These are phyloP conservation scores for Tetrapyrgos nigripes DNA, from an alignment of 1,284 basidiomycete species.

Conservation along the genomic window DNA sequence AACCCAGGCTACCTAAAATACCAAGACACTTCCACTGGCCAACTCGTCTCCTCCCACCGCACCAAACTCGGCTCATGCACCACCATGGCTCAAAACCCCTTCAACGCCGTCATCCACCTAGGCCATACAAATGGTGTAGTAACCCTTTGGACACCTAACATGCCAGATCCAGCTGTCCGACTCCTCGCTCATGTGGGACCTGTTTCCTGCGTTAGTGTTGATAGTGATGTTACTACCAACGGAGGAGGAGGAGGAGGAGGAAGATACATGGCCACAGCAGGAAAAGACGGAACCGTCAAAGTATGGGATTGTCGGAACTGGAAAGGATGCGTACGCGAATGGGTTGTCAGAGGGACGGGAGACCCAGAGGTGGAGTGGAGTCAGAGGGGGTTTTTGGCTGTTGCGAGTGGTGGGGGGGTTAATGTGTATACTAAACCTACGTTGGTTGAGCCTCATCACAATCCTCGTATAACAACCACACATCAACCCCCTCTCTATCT, in stretches of 20 bases:
- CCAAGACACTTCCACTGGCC: slow-evolving; percentile 95
- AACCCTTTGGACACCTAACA: slow-evolving; percentile 96
- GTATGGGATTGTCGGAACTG: slow-evolving; percentile 97
- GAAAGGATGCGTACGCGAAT: slow-evolving; percentile 86
- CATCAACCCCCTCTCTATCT: slow-evolving; percentile 81
- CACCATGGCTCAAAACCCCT: slow-evolving; percentile 90
- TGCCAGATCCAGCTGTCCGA: slow-evolving; percentile 90
- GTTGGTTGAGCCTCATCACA: slow-evolving; percentile 61
- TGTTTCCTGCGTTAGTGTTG: slow-evolving; percentile 82
- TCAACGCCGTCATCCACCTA: slow-evolving; percentile 93
- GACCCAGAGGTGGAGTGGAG: slow-evolving; percentile 77
- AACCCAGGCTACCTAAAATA: slow-evolving; percentile 94
- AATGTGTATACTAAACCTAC: slow-evolving; percentile 80
- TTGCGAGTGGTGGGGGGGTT: slow-evolving; percentile 82
- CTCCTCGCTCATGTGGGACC: slow-evolving; percentile 93
- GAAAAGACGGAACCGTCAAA: slow-evolving; percentile 90
- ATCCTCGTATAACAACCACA: slow-evolving; percentile 40
- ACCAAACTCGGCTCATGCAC: slow-evolving; percentile 89
- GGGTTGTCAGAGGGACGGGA: slow-evolving; percentile 67
- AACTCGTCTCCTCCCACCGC: slow-evolving; percentile 88
- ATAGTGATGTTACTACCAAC: too few relatives aligned
- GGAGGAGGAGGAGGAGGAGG: too few relatives aligned
- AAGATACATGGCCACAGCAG: slow-evolving; percentile 90
- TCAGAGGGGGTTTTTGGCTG: slow-evolving; percentile 83
- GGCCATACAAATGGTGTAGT: slow-evolving; percentile 94